These are phyloP conservation scores for Neonectria magnoliae DNA, from an alignment of 2,329 filamentous ascomycete species.

Conservation along the genomic window DNA sequence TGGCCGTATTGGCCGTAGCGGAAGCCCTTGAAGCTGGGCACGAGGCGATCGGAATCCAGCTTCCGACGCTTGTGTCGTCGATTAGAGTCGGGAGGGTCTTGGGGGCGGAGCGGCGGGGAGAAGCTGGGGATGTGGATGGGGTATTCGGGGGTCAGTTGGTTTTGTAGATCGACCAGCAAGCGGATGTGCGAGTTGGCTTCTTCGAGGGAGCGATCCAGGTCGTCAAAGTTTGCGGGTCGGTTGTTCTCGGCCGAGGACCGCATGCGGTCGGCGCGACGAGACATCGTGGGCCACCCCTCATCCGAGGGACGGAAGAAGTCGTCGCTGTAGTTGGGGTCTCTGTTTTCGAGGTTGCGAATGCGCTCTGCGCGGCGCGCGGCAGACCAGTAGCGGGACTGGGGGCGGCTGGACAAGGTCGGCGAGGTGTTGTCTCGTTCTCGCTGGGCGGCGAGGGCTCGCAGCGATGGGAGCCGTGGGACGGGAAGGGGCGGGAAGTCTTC, in stretches of 20 bases:
- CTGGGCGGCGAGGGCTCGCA: constrained; percentile 45
- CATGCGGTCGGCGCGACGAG: constrained; percentile 40
- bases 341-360: constrained; percentile 48
- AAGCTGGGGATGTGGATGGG: constrained; percentile 45
- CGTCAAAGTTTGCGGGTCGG: constrained; percentile 46
- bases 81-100: constrained; percentile 57
- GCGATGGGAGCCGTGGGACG: constrained; percentile 44
- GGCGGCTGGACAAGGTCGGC: constrained; percentile 33
- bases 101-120: constrained; percentile 48
- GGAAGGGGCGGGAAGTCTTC: constrained; percentile 48
- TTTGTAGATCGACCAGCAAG: constrained; percentile 54
- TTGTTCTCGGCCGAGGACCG: constrained; percentile 37
- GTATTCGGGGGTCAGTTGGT: constrained; percentile 43
- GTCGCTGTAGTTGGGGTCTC: constrained; percentile 39
- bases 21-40: constrained; percentile 65
- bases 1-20: constrained; percentile 89
- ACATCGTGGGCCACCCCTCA: constrained; percentile 39
- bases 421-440: constrained; percentile 42
- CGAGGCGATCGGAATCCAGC: constrained; percentile 69
- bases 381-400: constrained; percentile 42
- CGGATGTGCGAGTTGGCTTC: constrained; percentile 57
- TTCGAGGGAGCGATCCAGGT: constrained; percentile 52
- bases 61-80: constrained; percentile 75
- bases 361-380: constrained; percentile 47
- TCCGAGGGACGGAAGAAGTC: constrained; percentile 44